Evolutionary conservation across 495 filamentous ascomycete genomes (phyloP).

Genomic region (Neurospora sp.): DNA sequence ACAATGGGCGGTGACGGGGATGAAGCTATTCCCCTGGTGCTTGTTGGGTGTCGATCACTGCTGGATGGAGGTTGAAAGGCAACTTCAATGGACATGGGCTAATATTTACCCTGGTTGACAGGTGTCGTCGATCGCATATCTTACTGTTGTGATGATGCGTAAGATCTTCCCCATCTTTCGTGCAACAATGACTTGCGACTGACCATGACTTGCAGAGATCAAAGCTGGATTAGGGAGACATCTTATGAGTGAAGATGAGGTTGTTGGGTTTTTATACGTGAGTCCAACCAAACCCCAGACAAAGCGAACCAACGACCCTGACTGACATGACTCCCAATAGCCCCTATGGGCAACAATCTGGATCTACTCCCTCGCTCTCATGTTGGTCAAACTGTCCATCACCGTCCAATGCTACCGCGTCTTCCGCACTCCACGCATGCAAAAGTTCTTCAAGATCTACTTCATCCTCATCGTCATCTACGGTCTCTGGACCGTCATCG

Average conservation of each 20-base stretch:
- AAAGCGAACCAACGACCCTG: constrained; percentile 4
- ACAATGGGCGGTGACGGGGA: not conserved
- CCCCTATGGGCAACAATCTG: constrained; percentile 18
- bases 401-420: constrained; percentile 22
- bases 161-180: not conserved
- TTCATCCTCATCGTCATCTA: constrained; percentile 13
- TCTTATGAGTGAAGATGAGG: constrained; percentile 19
- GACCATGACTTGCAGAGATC: constrained; percentile 6
- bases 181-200: not conserved
- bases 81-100: not conserved
- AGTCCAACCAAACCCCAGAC: not conserved
- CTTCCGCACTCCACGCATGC: constrained; percentile 10
- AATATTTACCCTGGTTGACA: not conserved
- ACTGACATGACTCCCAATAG: constrained; percentile 18
- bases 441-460: constrained; percentile 9
- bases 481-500: constrained; percentile 16
- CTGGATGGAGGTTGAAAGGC: not conserved
- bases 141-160: constrained; percentile 12
- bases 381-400: constrained; percentile 20
- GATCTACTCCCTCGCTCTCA: constrained; percentile 17
- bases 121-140: constrained; percentile 10
- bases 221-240: constrained; percentile 9
- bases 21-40: not conserved
- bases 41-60: constrained; percentile 5
- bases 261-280: constrained; percentile 23